Evolutionary conservation across 2,329 filamentous ascomycete genomes (phyloP).

Genomic region (Proliferodiscus dingleyae): DNA sequence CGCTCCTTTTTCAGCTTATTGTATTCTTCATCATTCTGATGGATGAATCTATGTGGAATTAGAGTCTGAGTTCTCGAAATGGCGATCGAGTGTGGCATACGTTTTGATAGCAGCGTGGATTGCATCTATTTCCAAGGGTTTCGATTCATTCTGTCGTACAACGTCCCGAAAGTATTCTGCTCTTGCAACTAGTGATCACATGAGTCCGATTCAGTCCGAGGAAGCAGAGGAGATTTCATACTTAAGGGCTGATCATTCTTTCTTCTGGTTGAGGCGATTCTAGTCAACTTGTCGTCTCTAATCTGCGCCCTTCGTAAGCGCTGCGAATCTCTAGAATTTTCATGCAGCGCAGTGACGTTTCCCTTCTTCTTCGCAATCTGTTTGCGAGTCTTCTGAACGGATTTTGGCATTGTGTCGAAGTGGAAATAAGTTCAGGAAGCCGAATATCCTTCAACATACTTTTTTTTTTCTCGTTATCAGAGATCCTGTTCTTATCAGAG

Average conservation of each 20-base stretch:
- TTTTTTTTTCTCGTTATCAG: conserved; percentile 14
- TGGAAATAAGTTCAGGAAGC: neutral
- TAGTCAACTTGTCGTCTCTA: conserved; percentile 77
- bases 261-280: conserved; percentile 61
- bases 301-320: conserved; percentile 73
- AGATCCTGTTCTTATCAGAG: conserved; percentile 18
- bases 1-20: conserved; percentile 60
- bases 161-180: conserved; percentile 68
- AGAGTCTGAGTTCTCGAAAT: conserved; percentile 9
- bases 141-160: conserved; percentile 46
- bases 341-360: conserved; percentile 70
- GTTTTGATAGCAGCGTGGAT: conserved; percentile 58
- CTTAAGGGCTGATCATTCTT: conserved; percentile 72
- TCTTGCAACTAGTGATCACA: conserved; percentile 51
- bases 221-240: conserved; percentile 37
- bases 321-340: conserved; percentile 81
- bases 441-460: conserved; percentile 2
- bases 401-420: conserved; percentile 61
- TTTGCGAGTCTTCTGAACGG: conserved; percentile 79
- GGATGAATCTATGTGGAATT: conserved; percentile 50
- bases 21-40: conserved; percentile 68
- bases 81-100: conserved; percentile 44
- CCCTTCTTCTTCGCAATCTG: conserved; percentile 84
- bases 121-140: conserved; percentile 48
- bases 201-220: neutral